Percentiles rank a stretch among this genome's conserved stretches.
phyloP scores from a whole-genome alignment of 352 stramenopile species.

The Lagenidium sp. region DNA sequence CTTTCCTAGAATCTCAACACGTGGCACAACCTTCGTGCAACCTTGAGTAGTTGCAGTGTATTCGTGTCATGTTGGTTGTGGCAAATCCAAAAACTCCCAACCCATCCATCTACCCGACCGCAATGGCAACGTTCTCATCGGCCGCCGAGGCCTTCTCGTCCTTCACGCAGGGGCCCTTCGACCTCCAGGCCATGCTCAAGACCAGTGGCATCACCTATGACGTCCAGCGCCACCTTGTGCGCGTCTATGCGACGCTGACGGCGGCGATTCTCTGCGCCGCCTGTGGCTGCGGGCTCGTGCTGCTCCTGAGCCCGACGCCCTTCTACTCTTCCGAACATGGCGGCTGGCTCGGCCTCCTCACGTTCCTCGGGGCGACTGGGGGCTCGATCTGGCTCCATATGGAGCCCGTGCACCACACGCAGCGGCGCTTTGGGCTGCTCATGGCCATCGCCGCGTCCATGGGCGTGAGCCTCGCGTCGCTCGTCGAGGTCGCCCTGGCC shows the following conservation, averaged over 20 bases:
- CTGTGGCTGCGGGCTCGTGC: constrained; percentile 25
- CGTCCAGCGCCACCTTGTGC: constrained; percentile 57
- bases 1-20: no score
- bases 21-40: no score
- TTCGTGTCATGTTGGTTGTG: no score
- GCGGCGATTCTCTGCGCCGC: constrained; percentile 46
- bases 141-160: no score
- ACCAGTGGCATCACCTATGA: constrained; percentile 55
- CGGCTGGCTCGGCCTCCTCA: constrained; percentile 28
- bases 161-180: no score
- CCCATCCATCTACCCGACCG: no score
- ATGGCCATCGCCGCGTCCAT: constrained; percentile 56
- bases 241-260: constrained; percentile 62
- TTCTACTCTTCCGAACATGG: constrained; percentile 22
- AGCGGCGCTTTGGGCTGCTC: constrained; percentile 58
- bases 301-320: constrained; percentile 23
- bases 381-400: constrained; percentile 54
- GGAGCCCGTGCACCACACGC: constrained; percentile 41
- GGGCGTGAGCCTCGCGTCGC: constrained; percentile 57
- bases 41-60: no score
- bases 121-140: no score
- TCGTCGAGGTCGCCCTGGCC: constrained; percentile 65
- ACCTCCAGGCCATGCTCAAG: constrained; percentile 56
- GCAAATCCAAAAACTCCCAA: no score
- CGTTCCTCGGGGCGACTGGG: constrained; percentile 31